Base-by-base conservation (phyloP, 768 basidiomycete species). In the Collybia mongolica region DNA sequence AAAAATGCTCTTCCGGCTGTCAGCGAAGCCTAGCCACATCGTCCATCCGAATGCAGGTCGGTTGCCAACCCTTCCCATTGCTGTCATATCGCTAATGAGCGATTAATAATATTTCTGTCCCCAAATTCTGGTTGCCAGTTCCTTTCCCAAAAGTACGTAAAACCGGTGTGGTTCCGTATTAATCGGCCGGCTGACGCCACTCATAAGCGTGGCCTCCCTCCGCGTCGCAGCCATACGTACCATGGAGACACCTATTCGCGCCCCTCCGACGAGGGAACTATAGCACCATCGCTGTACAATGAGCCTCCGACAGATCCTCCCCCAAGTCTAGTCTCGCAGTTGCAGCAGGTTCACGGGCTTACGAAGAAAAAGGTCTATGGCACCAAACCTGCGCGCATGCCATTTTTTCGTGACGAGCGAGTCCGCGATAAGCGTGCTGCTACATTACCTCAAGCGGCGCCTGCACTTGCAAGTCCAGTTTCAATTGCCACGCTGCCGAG, bases 301-400 rank as follows among this genome's bases (percentile, higher is more conserved):
- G 66, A 63, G 32, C 29, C 60, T 19, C 20, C 57, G 5, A 52
- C 59, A 35, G 53, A 60, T 26, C 35, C 66, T 18, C 57, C 69
- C 2, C 80, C 77, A 3, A 83, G 74, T 49, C 69, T 88, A 0
- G 86, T 88, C 42, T 72, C 68, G 19, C 82, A 81, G 19, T 71
- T 87, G 14, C 82, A 87, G 63, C 81, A 83, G 58, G 75, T 81
- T 29, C 85, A 88, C 49, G 86, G 86, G 2, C 59, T 88, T 41
- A 84, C 82, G 6, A 85, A 86, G 68, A 87, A 86, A 67, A 84
- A 84, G 55, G 72, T 82, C 6, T 83, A 85, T 50, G 77, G 79
- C 9, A 48, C 74, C 8, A 80, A 81, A 57, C 74, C 80, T 15
- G 54, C 67, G 15, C 71, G 76, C 22, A 62, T 69, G 35, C 81